Evolutionary conservation across 768 basidiomycete genomes (phyloP), one percentile per base, ranked within the genome.

Genomic region (Boletus huronensis): DNA sequence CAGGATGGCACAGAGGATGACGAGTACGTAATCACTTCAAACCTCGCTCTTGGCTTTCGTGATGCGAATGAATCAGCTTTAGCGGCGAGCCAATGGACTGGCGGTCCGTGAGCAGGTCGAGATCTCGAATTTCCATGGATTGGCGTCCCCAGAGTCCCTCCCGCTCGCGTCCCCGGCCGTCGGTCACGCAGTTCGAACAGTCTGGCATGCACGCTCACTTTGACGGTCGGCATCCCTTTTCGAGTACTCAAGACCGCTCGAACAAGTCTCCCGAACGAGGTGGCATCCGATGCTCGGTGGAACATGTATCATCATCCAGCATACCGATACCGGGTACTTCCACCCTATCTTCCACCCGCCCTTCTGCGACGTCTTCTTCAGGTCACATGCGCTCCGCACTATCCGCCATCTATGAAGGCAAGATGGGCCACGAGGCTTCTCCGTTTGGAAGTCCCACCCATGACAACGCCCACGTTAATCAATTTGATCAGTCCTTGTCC

Each of bases 61-160:
- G 64, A 68, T 56, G 59, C 63, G 36, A 67, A 64, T 55, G n/a
- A n/a, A n/a, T n/a, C 54, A 57, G 50, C 53, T 56, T 42, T 51
- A 64, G 85, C 55, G 75, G 77, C 50, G 79, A 81, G 42, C 74
- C 84, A 26, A 97, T 97, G 93, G 94, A 96, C 66, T 97, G 93
- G 94, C 80, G 93, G 46, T 85, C 90, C 31, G 84, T 93, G 68
- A 94, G 92, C 71, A 81, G 93, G 58, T 96, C 93, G 25, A 82
- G 93, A 63, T 95, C 93, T 14, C 83, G 93, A 23, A 86, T 87
- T 62, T 86, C 89, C 21, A 93, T 95, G 90, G 93, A 95, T 69
- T 94, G 93, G 93, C 78, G 87, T 53, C 85, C 89, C 32, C 73
- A 84, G 49, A 85, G 83, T 71, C 84, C 88, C 51, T 90, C 89